Conservation (phyloP, 441 rosid species). For the Sinapis alba region DNA sequence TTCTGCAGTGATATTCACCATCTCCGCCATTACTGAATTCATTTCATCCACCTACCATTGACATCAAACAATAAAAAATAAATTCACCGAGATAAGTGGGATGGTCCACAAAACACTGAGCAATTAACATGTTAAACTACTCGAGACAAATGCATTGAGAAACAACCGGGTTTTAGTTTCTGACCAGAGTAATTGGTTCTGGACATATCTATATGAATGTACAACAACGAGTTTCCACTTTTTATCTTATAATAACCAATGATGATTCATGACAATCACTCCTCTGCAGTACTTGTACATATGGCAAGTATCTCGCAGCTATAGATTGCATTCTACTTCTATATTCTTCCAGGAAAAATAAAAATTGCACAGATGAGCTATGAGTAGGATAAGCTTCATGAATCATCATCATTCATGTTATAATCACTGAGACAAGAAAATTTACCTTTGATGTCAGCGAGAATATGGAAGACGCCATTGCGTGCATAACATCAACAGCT, state of each 20-base stretch:
- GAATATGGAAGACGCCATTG: conserved; percentile 66
- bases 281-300: neutral
- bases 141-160: neutral
- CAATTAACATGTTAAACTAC: neutral
- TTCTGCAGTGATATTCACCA: conserved; percentile 46
- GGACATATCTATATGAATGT: neutral
- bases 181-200: conserved; percentile 4
- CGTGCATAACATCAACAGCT: conserved; percentile 66
- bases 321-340: neutral
- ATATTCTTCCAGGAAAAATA: neutral
- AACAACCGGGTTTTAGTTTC: conserved; percentile 12
- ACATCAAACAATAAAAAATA: neutral
- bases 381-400: conserved; percentile 16
- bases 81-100: neutral
- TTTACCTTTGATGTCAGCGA: conserved; percentile 54
- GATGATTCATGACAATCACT: neutral
- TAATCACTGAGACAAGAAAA: conserved; percentile 11
- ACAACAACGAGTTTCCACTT: neutral
- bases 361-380: neutral
- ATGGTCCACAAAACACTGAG: neutral
- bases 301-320: conserved; percentile 5
- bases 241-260: conserved; percentile 2
- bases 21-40: conserved; percentile 54
- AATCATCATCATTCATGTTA: conserved; percentile 15
- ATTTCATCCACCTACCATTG: conserved; percentile 55